These are phyloP conservation scores for Cladosporium sp. DNA, from an alignment of 2,329 filamentous ascomycete species.

Conservation along the genomic window DNA sequence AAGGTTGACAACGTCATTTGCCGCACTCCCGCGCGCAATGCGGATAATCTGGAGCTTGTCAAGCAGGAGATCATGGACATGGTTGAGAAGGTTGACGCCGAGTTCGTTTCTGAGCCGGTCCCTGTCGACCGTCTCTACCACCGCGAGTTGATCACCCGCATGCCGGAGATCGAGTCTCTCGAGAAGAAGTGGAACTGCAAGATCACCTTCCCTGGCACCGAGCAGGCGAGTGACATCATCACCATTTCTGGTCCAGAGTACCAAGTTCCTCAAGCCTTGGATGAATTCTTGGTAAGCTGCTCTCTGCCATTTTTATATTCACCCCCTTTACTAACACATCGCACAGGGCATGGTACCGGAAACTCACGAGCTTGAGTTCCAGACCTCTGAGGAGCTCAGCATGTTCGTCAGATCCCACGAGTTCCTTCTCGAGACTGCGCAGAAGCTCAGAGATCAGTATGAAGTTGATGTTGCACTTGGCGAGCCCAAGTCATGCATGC, in stretches of 20 bases:
- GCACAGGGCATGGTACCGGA: constrained; percentile 83
- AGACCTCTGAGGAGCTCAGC: constrained; percentile 69
- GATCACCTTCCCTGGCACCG: constrained; percentile 95
- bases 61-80: constrained; percentile 99
- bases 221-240: constrained; percentile 93
- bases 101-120: constrained; percentile 91
- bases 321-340: neutral
- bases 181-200: constrained; percentile 99
- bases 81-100: constrained; percentile 96
- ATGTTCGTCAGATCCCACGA: constrained; percentile 77
- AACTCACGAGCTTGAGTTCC: constrained; percentile 84
- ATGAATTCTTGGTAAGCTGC: constrained; percentile 66
- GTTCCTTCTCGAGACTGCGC: constrained; percentile 73
- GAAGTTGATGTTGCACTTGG: constrained; percentile 81
- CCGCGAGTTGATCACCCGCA: constrained; percentile 82
- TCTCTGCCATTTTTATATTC: neutral
- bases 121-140: constrained; percentile 94
- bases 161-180: constrained; percentile 84
- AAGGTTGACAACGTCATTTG: constrained; percentile 99
- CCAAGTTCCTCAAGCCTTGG: constrained; percentile 94
- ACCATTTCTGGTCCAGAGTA: constrained; percentile 95
- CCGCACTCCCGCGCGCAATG: constrained; percentile 92
- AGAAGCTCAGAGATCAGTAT: constrained; percentile 85
- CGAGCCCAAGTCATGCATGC: constrained; percentile 39
- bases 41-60: constrained; percentile 91